phyloP scores from a whole-genome alignment of 768 basidiomycete species.

The Agrocybe pediades region DNA sequence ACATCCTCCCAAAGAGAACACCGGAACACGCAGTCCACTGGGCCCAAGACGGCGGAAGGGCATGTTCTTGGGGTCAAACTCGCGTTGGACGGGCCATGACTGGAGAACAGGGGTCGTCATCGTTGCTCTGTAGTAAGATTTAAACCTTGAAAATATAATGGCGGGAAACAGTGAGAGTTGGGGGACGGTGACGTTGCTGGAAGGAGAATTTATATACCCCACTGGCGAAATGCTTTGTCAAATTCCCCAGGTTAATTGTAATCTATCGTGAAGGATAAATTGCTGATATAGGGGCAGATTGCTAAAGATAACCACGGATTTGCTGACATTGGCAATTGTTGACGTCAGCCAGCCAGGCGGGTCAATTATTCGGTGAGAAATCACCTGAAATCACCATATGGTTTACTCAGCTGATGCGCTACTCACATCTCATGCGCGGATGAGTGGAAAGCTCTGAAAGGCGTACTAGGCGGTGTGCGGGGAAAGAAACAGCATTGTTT shows the following conservation, averaged over 20 bases:
- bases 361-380: not conserved
- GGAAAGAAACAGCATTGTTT: too few relatives aligned
- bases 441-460: too few relatives aligned
- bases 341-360: not conserved
- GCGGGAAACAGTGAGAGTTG: not conserved
- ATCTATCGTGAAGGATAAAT: not conserved
- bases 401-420: not conserved
- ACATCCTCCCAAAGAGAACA: slow-evolving; percentile 75
- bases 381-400: slow-evolving; percentile 5
- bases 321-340: slow-evolving; percentile 3
- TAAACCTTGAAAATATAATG: not conserved
- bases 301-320: slow-evolving; percentile 1
- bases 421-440: not conserved
- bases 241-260: slow-evolving; percentile 1
- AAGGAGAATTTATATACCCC: not conserved
- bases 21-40: slow-evolving; percentile 63
- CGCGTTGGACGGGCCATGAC: slow-evolving; percentile 27
- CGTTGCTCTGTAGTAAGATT: not conserved
- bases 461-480: too few relatives aligned
- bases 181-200: too few relatives aligned
- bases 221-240: not conserved
- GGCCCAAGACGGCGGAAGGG: slow-evolving; percentile 60
- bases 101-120: slow-evolving; percentile 18
- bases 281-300: not conserved
- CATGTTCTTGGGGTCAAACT: slow-evolving; percentile 59